Conservation (phyloP, 116 monocot genomes). For the Posidonia oceanica region DNA sequence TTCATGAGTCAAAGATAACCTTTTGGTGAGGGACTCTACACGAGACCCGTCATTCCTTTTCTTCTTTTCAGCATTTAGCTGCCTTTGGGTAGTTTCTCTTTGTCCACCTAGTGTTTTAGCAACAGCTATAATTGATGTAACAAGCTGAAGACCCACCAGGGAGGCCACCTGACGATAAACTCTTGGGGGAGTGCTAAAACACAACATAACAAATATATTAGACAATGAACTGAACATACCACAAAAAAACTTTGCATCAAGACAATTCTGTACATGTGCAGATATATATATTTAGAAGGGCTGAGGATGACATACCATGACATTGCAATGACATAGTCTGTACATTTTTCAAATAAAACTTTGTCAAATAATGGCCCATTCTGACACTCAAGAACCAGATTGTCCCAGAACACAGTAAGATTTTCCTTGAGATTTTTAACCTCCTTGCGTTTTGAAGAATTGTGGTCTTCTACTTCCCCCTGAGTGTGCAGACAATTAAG, state of each 20-base stretch:
- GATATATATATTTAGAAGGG: background rate
- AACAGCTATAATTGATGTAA: slow-evolving; percentile 78
- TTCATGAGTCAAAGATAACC: slow-evolving; percentile 72
- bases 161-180: slow-evolving; percentile 89
- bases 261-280: background rate
- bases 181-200: slow-evolving; percentile 81
- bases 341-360: slow-evolving; percentile 77
- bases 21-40: slow-evolving; percentile 74
- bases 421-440: slow-evolving; percentile 88
- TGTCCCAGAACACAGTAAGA: slow-evolving; percentile 73
- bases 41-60: slow-evolving; percentile 79
- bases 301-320: slow-evolving; percentile 53
- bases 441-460: slow-evolving; percentile 73
- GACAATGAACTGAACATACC: background rate
- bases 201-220: slow-evolving; percentile 8
- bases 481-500: slow-evolving; percentile 41
- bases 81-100: slow-evolving; percentile 94
- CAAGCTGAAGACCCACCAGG: slow-evolving; percentile 81
- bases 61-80: slow-evolving; percentile 95
- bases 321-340: slow-evolving; percentile 84
- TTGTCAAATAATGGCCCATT: slow-evolving; percentile 94
- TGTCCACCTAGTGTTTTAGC: slow-evolving; percentile 74
- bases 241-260: background rate
- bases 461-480: slow-evolving; percentile 71
- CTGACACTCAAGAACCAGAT: slow-evolving; percentile 82